Evolutionary conservation across 306 rosid genomes (phyloP), one percentile per base, ranked within the genome.

Genomic region (Corylus avellana): DNA sequence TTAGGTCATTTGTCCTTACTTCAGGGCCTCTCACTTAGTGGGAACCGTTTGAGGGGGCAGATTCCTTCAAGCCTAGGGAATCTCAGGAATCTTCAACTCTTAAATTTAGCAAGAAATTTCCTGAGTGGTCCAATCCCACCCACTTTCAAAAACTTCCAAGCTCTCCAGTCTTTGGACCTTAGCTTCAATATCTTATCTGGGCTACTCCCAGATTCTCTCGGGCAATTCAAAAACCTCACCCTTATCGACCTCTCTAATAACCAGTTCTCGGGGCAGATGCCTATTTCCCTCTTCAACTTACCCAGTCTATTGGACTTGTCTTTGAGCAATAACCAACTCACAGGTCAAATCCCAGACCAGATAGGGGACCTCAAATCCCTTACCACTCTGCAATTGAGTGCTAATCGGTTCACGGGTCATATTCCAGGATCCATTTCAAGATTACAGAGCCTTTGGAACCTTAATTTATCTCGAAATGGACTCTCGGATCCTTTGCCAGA

Each of bases 391-490:
- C 87, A 90, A 39, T 83, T 95, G 81, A 88, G 94, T 78, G 84
- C 75, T 47, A 95, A 95, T 84, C 83, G 66, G 77, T 88, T 95
- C 55, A 74, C 84, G 16, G 99, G 98, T 55, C 77, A 75, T 62
- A 66, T 95, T 83, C 99, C 99, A 6, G 76, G 78, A 53, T 87
- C 98, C 79, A 83, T 95, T 82, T 87, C 97, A 72, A 84, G 77
- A 57, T 81, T 95, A 27, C 96, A 84, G 87, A 93, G 85, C 71
- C 96, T 95, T 59, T 95, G 99, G 99, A 78, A 79, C 88, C 89
- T 95, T 16, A 95, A 95, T 79, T 76, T 91, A 73, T 95, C 99
- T 0, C 85, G 92, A 85, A 95, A 95, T 78, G 91, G 84, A 13
- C 79, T 95, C 61, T 89, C 90, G 2, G 89, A 81, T 80, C 92